Evolutionary conservation across 2,329 filamentous ascomycete species (phyloP).

Genomic region (Cytospora leucostoma): DNA sequence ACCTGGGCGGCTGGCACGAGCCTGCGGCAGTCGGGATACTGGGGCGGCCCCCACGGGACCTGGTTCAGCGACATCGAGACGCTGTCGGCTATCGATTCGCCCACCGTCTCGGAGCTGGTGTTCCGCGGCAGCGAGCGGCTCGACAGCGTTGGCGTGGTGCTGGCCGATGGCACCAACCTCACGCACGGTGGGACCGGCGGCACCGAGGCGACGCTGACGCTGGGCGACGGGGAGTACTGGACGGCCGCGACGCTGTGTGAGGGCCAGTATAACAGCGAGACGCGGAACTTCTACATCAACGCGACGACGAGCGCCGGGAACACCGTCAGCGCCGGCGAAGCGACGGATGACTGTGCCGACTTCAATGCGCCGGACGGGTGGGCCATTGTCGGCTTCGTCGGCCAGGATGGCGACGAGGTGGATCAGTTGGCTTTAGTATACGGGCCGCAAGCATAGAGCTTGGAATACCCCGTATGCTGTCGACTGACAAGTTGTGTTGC

Average conservation of each 20-base stretch:
- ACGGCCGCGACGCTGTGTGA: constrained; percentile 51
- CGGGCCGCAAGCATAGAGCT: constrained; percentile 40
- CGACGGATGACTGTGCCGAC: constrained; percentile 49
- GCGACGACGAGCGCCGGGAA: constrained; percentile 54
- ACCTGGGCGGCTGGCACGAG: constrained; percentile 42
- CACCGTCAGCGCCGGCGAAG: constrained; percentile 46
- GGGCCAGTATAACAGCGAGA: constrained; percentile 46
- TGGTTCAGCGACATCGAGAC: constrained; percentile 59
- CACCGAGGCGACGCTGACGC: constrained; percentile 42
- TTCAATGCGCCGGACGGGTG: constrained; percentile 50
- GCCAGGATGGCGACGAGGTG: constrained; percentile 55
- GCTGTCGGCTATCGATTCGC: constrained; percentile 38
- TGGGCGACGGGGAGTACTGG: constrained; percentile 52
- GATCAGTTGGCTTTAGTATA: constrained; percentile 56
- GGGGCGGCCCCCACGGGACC: constrained; percentile 50
- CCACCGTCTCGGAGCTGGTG: constrained; percentile 42
- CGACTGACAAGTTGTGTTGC: neutral
- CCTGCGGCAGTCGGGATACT: constrained; percentile 48
- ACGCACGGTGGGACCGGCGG: constrained; percentile 58
- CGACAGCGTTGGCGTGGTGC: constrained; percentile 50
- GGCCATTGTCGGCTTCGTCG: constrained; percentile 55
- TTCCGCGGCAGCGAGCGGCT: constrained; percentile 52
- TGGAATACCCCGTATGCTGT: neutral
- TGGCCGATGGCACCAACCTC: constrained; percentile 51
- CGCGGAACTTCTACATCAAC: constrained; percentile 57